Conservation (phyloP, 768 basidiomycete genomes). For the Chalciporus sphaerocephalus region DNA sequence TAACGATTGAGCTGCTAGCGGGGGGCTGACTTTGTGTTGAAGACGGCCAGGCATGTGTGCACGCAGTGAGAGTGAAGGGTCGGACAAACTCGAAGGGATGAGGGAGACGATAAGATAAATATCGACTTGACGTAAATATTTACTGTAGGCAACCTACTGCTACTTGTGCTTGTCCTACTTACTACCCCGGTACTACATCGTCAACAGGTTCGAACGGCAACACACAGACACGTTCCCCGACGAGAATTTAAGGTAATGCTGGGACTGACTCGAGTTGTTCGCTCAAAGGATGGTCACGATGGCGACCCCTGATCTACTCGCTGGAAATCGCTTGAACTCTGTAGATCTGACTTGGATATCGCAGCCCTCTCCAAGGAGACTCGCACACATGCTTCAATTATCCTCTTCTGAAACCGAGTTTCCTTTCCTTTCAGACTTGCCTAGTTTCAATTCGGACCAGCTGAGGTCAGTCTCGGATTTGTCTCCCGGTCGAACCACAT, state of each 20-base stretch:
- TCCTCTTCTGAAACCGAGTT: background rate
- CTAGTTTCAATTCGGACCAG: constrained; percentile 19
- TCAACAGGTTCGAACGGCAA: no score
- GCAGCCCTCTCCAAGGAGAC: background rate
- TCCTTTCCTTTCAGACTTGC: background rate
- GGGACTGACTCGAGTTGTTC: background rate
- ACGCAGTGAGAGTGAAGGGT: background rate
- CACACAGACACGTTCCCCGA: background rate
- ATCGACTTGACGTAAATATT: background rate
- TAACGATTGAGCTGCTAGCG: background rate
- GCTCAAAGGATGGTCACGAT: background rate
- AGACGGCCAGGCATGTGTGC: constrained; percentile 59
- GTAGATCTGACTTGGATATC: background rate
- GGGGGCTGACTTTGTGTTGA: constrained; percentile 51
- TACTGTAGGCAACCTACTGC: no score
- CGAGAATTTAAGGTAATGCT: background rate
- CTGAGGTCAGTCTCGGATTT: constrained; percentile 16
- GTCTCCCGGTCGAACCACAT: constrained; percentile 9
- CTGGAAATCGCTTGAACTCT: background rate
- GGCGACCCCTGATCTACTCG: background rate
- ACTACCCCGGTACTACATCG: no score
- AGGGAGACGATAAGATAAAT: constrained; percentile 4
- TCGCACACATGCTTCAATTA: background rate
- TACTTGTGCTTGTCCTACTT: no score
- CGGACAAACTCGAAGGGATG: no score